phyloP scores from a whole-genome alignment of 352 stramenopile genomes.

The Phytophthora nicotianae region DNA sequence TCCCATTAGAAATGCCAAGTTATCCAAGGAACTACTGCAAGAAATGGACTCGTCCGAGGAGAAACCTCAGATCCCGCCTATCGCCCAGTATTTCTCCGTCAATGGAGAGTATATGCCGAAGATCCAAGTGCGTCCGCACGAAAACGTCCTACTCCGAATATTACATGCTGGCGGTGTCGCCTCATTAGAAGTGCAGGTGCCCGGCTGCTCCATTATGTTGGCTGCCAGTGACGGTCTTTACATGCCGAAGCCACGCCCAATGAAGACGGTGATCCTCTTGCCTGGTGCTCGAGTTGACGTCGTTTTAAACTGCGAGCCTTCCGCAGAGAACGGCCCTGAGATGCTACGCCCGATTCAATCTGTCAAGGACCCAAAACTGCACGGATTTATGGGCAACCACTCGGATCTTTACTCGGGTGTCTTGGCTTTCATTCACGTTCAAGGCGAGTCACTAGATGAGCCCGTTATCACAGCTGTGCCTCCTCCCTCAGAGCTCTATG shows the following conservation, averaged over 20 bases:
- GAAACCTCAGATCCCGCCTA: slow-evolving; percentile 30
- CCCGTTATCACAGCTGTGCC: slow-evolving; percentile 39
- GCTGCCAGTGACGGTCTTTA: slow-evolving; percentile 69
- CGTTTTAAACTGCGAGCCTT: slow-evolving; percentile 58
- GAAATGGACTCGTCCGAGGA: slow-evolving; percentile 31
- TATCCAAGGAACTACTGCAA: slow-evolving; percentile 36
- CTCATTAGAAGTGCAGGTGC: slow-evolving; percentile 61
- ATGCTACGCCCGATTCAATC: slow-evolving; percentile 65
- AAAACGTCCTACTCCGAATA: slow-evolving; percentile 65
- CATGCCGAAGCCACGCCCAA: slow-evolving; percentile 39
- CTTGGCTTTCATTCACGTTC: slow-evolving; percentile 66
- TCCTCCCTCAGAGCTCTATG: slow-evolving; percentile 48
- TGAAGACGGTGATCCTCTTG: slow-evolving; percentile 55
- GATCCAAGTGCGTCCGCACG: slow-evolving; percentile 53
- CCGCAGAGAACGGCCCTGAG: slow-evolving; percentile 28
- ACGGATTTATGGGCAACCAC: slow-evolving; percentile 55
- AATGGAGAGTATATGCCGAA: slow-evolving; percentile 77
- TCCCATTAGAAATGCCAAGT: slow-evolving; percentile 27
- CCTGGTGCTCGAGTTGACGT: slow-evolving; percentile 67
- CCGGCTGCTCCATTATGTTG: slow-evolving; percentile 61
- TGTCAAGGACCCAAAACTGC: slow-evolving; percentile 39
- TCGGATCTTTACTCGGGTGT: slow-evolving; percentile 68
- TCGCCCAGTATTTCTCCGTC: slow-evolving; percentile 67
- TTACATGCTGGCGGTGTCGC: slow-evolving; percentile 64
- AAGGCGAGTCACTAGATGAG: slow-evolving; percentile 38